Percentiles rank a stretch among this genome's conserved stretches.
phyloP scores from a whole-genome alignment of 768 basidiomycete species.

The Boletus rubescentipes region DNA sequence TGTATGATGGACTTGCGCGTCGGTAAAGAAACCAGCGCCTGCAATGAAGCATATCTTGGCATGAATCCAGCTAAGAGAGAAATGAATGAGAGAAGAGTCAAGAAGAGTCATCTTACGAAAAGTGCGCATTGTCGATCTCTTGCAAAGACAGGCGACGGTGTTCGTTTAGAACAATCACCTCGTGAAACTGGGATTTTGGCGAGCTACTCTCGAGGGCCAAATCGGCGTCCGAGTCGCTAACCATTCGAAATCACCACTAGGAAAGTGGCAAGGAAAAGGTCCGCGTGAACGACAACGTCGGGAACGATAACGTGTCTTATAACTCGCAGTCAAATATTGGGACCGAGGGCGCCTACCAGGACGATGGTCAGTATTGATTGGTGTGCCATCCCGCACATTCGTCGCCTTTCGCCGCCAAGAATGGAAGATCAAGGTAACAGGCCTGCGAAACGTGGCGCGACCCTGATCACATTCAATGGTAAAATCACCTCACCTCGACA shows the following conservation, averaged over 20 bases:
- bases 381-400: slow-evolving; percentile 19
- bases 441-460: neutral
- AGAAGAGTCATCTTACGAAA: slow-evolving; percentile 54
- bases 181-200: neutral
- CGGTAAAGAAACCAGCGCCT: slow-evolving; percentile 89
- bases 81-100: neutral
- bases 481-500: slow-evolving; percentile 2
- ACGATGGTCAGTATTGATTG: slow-evolving; percentile 13
- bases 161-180: slow-evolving; percentile 49
- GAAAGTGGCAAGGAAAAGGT: neutral
- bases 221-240: neutral
- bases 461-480: neutral
- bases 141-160: slow-evolving; percentile 73
- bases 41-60: slow-evolving; percentile 66
- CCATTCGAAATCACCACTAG: slow-evolving; percentile 14
- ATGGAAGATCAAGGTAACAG: neutral
- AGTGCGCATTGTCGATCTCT: slow-evolving; percentile 82
- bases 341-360: slow-evolving; percentile 6
- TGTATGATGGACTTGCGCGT: slow-evolving; percentile 48
- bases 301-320: slow-evolving; percentile 13
- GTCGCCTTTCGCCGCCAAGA: slow-evolving; percentile 11
- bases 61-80: slow-evolving; percentile 67
- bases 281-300: neutral
- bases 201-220: neutral
- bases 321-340: neutral